phyloP scores from a whole-genome alignment of 441 rosid genomes.

The Rhodomyrtus psidioides region DNA sequence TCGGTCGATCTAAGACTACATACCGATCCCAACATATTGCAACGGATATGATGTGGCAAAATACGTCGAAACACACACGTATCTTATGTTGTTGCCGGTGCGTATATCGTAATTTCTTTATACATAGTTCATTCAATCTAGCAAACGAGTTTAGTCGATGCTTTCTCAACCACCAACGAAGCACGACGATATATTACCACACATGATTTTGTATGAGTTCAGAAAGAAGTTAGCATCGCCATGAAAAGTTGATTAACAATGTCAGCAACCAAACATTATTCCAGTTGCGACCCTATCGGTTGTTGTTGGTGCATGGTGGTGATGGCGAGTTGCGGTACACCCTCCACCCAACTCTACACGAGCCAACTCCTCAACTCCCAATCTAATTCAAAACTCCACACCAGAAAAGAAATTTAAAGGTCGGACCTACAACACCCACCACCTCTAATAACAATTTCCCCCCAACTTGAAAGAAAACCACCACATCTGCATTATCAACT shows the following conservation, averaged over 20 bases:
- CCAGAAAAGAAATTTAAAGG: constrained; percentile 2
- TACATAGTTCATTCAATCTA: background rate
- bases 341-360: constrained; percentile 2
- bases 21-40: background rate
- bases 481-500: background rate
- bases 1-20: background rate
- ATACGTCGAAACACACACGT: background rate
- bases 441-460: constrained; percentile 2
- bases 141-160: background rate
- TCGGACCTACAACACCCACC: constrained; percentile 39
- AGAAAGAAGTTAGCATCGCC: background rate
- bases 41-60: background rate
- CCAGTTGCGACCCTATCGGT: background rate
- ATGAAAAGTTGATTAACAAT: background rate
- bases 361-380: background rate
- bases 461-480: constrained; percentile 15
- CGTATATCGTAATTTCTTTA: background rate
- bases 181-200: background rate
- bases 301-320: constrained; percentile 2
- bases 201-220: background rate
- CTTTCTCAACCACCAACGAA: background rate
- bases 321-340: background rate
- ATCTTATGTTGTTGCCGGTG: background rate
- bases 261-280: background rate
- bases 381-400: background rate